Percentiles rank a stretch among this genome's conserved stretches.
These are phyloP conservation scores for Cymbidium sinense DNA, from an alignment of 106 monocot genomes.

Conservation along the genomic window DNA sequence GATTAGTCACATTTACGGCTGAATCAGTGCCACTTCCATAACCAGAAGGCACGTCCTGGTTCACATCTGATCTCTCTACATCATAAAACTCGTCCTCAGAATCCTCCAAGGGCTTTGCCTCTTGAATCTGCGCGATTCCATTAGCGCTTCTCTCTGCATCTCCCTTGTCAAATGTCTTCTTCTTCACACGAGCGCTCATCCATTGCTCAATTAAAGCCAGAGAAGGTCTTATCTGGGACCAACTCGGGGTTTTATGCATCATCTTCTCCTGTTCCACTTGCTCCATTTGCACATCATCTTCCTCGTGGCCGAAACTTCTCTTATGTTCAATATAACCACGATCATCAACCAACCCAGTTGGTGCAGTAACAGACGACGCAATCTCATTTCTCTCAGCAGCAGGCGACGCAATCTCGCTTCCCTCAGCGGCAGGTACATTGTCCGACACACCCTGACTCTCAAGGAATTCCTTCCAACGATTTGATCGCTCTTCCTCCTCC, in stretches of 20 bases:
- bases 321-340: not conserved
- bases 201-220: slow-evolving; percentile 61
- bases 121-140: slow-evolving; percentile 36
- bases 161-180: slow-evolving; percentile 25
- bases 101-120: slow-evolving; percentile 46
- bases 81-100: slow-evolving; percentile 96
- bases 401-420: slow-evolving; percentile 20
- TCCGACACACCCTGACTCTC: slow-evolving; percentile 41
- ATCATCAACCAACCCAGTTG: slow-evolving; percentile 2
- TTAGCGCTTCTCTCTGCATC: slow-evolving; percentile 4
- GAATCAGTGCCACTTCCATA: slow-evolving; percentile 37
- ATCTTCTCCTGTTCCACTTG: slow-evolving; percentile 29
- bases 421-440: slow-evolving; percentile 7
- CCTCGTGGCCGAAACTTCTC: slow-evolving; percentile 5
- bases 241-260: slow-evolving; percentile 48
- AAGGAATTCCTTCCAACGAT: slow-evolving; percentile 82
- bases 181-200: slow-evolving; percentile 78
- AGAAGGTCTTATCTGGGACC: slow-evolving; percentile 76
- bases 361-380: not conserved
- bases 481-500: slow-evolving; percentile 97
- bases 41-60: slow-evolving; percentile 51
- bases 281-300: slow-evolving; percentile 8
- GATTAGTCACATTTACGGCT: slow-evolving; percentile 9
- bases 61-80: slow-evolving; percentile 68
- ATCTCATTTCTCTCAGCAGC: no score